Conservation (phyloP, 768 basidiomycete genomes). For the Chalciporus pseudorubinellus region DNA sequence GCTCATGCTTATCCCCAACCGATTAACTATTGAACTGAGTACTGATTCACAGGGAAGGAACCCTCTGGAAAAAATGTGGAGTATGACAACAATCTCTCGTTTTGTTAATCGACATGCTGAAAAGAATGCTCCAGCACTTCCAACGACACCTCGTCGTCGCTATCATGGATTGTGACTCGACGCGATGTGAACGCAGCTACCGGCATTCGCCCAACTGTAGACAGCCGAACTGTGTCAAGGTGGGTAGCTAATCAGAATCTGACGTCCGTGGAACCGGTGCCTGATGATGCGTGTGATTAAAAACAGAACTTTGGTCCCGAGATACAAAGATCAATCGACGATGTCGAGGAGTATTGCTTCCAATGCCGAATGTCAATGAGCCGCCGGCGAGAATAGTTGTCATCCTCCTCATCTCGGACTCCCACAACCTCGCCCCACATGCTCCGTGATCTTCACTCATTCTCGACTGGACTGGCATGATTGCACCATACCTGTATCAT, state of each 20-base stretch:
- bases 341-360: conserved; percentile 68
- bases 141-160: conserved; percentile 73
- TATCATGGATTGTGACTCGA: conserved; percentile 71
- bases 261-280: conserved; percentile 8
- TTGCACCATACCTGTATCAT: conserved; percentile 29
- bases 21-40: neutral
- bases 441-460: neutral
- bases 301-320: conserved; percentile 64
- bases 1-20: conserved; percentile 17
- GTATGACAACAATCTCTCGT: conserved; percentile 39
- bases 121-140: conserved; percentile 54
- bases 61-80: conserved; percentile 69
- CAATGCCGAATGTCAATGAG: conserved; percentile 62
- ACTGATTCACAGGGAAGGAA: conserved; percentile 58
- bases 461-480: conserved; percentile 16
- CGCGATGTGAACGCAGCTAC: conserved; percentile 60
- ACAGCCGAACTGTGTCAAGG: conserved; percentile 53
- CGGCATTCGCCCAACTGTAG: conserved; percentile 58
- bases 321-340: conserved; percentile 66
- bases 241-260: conserved; percentile 34
- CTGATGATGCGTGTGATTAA: conserved; percentile 6
- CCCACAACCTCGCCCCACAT: neutral
- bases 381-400: conserved; percentile 23
- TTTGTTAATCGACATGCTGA: conserved; percentile 10
- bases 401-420: neutral